Evolutionary conservation across 2,329 filamentous ascomycete genomes (phyloP), one percentile per base, ranked within the genome.

Genomic region (Botryosphaeria dothidea): DNA sequence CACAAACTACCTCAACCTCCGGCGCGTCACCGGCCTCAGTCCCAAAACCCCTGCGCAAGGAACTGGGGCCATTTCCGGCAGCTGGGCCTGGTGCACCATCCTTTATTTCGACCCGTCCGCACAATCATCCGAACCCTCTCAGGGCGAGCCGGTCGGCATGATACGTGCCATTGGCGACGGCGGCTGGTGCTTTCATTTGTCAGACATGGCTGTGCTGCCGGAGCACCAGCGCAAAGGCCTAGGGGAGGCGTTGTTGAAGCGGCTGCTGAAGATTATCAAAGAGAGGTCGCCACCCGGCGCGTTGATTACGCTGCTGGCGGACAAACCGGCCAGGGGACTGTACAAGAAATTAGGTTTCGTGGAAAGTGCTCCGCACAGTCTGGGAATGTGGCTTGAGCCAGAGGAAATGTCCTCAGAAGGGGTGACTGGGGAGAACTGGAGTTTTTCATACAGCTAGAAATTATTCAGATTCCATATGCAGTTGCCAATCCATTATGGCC

Each of bases 161-260:
- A 81, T 80, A 62, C 77, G 81, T 31, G 75, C 83, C 31, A 76
- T 83, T 66, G 78, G 80, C 9, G 82, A 84, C 65, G 81, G 81
- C n/a, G 80, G 77, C 1, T 83, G 81, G 79, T 82, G 82, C 67
- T 84, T 82, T 66, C 72, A 79, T 43, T 76, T 84, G 49, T 79
- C 78, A 6, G 81, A 84, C 67, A 82, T 84, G 75, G 79, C 77
- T 1, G 78, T 81, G 6, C 69, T 80, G 25, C 79, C 80, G 2
- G 73, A 68, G 17, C 80, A 83, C 62, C 81, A 81, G 67, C 75
- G 78, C 6, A 76, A 75, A 52, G 81, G 82, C 1, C 69, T 84
- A 0, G 82, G 77, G 1, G 75, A 79, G 45, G 71, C 71, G 7
- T 70, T 84, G 17, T 63, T 83, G 68, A 77, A 75, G 66, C 68